A percentile compares a stretch with the other conserved stretches of the same genome.
Conservation (phyloP, 1,284 basidiomycete species). For the Ganoderma leucocontextum region DNA sequence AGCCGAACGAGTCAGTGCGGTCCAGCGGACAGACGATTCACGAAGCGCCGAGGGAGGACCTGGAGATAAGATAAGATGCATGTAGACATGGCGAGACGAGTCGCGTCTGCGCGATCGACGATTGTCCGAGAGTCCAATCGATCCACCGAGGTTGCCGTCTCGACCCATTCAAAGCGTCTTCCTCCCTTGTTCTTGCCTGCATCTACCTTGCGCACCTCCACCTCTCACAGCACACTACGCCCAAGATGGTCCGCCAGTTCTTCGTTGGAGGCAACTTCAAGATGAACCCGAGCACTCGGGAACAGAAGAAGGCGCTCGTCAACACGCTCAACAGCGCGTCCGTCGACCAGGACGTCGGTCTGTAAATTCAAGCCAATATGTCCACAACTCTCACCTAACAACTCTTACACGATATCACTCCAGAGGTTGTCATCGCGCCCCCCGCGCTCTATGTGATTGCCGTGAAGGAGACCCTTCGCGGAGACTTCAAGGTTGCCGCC, state of each 20-base stretch:
- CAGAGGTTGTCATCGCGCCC: slow-evolving; percentile 93
- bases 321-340: slow-evolving; percentile 78
- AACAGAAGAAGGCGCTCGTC: slow-evolving; percentile 73
- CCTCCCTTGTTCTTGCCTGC: background rate
- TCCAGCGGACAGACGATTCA: too few relatives aligned
- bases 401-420: background rate
- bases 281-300: slow-evolving; percentile 83
- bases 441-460: slow-evolving; percentile 88
- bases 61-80: background rate
- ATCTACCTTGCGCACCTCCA: background rate
- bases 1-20: too few relatives aligned
- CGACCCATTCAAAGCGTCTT: background rate
- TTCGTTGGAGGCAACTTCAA: slow-evolving; percentile 97
- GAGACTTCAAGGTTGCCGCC: slow-evolving; percentile 82
- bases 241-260: slow-evolving; percentile 77
- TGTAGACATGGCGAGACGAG: background rate
- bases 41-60: background rate
- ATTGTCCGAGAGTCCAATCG: slow-evolving; percentile 9
- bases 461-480: slow-evolving; percentile 64
- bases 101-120: background rate
- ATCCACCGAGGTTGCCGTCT: slow-evolving; percentile 3
- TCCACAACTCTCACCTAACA: background rate
- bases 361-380: slow-evolving; percentile 36
- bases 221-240: background rate
- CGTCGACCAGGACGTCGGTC: slow-evolving; percentile 79